Conservation (phyloP, 1,139 yeast genomes). For the Yamadazyma blattariae region DNA sequence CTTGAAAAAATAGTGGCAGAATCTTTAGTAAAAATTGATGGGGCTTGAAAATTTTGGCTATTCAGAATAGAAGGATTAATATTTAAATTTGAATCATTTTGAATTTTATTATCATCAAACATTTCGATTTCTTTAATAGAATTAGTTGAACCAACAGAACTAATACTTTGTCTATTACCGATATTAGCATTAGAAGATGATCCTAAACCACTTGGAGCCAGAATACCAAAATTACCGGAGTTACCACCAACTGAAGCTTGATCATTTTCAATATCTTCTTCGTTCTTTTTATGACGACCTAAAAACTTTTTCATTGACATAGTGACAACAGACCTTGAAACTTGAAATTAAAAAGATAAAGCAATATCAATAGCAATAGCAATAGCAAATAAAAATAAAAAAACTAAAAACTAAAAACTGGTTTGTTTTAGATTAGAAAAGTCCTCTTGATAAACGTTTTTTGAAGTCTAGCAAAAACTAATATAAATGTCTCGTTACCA, state of each 20-base stretch:
- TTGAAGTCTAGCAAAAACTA: too few relatives aligned
- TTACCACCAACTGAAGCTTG: background rate
- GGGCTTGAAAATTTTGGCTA: background rate
- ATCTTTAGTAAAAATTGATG: constrained; percentile 26
- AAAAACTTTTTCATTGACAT: constrained; percentile 22
- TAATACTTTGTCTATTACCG: constrained; percentile 19
- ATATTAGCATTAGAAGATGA: too few relatives aligned
- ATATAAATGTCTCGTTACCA: too few relatives aligned
- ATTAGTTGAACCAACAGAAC: constrained; percentile 32
- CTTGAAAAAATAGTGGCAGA: constrained; percentile 30
- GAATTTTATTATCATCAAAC: constrained; percentile 22
- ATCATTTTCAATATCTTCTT: constrained; percentile 4
- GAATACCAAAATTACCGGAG: background rate
- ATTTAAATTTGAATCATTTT: constrained; percentile 32
- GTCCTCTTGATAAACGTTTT: too few relatives aligned
- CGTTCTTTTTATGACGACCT: constrained; percentile 14
- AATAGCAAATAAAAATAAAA: too few relatives aligned
- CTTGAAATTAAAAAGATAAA: too few relatives aligned
- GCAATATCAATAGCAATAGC: too few relatives aligned
- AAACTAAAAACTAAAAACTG: too few relatives aligned
- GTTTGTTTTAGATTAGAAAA: too few relatives aligned
- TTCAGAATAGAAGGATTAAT: constrained; percentile 38
- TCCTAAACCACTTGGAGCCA: background rate
- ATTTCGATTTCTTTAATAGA: constrained; percentile 31
- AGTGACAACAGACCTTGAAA: too few relatives aligned